Conservation (phyloP, 768 basidiomycete species). For the Tricholomella constricta region DNA sequence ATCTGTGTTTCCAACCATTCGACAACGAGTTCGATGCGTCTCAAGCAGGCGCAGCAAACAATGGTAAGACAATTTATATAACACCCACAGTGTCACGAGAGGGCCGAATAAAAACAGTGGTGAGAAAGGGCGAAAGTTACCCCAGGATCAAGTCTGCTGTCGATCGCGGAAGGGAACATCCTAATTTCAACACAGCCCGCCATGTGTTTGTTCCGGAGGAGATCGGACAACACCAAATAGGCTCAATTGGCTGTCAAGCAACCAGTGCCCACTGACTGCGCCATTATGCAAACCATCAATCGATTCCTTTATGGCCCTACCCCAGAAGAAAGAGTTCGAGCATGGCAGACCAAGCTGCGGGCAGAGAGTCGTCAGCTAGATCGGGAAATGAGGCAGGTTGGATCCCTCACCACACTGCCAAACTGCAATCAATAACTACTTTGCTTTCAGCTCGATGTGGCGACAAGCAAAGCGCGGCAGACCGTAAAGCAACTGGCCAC, state of each 20-base stretch:
- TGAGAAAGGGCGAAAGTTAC: too few species aligned
- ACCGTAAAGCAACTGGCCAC: slow-evolving; percentile 87
- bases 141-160: too few species aligned
- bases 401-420: slow-evolving; percentile 24
- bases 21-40: too few species aligned
- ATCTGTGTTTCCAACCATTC: too few species aligned
- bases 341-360: slow-evolving; percentile 90
- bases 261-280: background rate
- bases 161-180: too few species aligned
- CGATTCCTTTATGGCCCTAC: slow-evolving; percentile 96
- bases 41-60: too few species aligned
- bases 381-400: slow-evolving; percentile 94
- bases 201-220: background rate
- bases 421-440: slow-evolving; percentile 20
- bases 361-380: slow-evolving; percentile 83
- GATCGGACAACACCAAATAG: background rate
- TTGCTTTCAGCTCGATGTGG: slow-evolving; percentile 68
- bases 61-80: too few species aligned
- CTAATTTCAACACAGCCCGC: too few species aligned
- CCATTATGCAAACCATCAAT: slow-evolving; percentile 80
- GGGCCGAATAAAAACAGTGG: too few species aligned
- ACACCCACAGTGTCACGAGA: too few species aligned
- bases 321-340: slow-evolving; percentile 88
- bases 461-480: slow-evolving; percentile 76
- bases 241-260: background rate